Evolutionary conservation across 2,329 filamentous ascomycete genomes (phyloP).

Genomic region (Xylaria sp.): DNA sequence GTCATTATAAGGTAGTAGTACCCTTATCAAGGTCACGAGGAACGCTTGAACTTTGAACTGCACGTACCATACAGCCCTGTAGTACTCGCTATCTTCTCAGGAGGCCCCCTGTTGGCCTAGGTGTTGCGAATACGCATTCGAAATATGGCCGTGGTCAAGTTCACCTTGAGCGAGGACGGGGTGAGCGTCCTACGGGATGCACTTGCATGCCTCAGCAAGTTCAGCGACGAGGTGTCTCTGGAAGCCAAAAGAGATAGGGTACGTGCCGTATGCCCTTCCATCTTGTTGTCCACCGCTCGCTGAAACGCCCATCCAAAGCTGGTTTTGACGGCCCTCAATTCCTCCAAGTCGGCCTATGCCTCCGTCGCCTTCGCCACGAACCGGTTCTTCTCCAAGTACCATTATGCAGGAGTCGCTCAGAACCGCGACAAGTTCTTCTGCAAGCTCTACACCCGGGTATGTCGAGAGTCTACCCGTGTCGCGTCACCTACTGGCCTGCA

Average conservation of each 20-base stretch:
- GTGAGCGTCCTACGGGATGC: conserved; percentile 77
- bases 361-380: conserved; percentile 74
- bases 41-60: neutral
- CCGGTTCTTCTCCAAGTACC: conserved; percentile 79
- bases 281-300: conserved; percentile 7
- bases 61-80: neutral
- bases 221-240: conserved; percentile 81
- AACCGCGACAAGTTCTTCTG: conserved; percentile 75
- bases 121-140: neutral
- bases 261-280: conserved; percentile 28
- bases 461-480: conserved; percentile 31
- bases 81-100: neutral
- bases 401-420: conserved; percentile 66
- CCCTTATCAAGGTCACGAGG: neutral
- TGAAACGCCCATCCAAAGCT: conserved; percentile 61
- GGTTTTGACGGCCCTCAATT: conserved; percentile 78
- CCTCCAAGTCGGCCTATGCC: conserved; percentile 83
- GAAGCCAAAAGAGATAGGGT: conserved; percentile 77
- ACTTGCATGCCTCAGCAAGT: conserved; percentile 79
- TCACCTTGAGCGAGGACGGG: conserved; percentile 79
- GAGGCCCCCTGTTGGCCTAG: neutral
- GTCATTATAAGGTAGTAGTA: neutral
- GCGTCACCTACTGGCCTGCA: conserved; percentile 7
- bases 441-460: conserved; percentile 76
- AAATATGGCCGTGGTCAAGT: conserved; percentile 73